Conservation (phyloP, 2,329 filamentous ascomycete genomes). For the Cryphonectria parasitica region DNA sequence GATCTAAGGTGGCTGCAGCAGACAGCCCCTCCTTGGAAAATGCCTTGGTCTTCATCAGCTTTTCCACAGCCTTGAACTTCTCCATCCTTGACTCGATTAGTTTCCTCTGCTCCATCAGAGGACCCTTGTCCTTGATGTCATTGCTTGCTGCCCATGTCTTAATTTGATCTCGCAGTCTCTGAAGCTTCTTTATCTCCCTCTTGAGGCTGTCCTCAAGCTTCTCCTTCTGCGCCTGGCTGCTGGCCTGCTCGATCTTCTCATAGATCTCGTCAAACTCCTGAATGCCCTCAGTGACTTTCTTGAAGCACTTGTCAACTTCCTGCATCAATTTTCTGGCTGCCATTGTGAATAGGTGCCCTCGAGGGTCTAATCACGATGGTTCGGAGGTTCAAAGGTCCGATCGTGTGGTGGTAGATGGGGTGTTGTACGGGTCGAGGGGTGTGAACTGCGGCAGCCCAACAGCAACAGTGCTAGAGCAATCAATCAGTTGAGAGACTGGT, state of each 20-base stretch:
- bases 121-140: conserved; percentile 99
- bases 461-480: neutral
- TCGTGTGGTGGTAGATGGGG: neutral
- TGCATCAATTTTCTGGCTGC: conserved; percentile 94
- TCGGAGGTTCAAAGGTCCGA: neutral
- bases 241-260: conserved; percentile 94
- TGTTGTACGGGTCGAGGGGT: neutral
- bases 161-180: conserved; percentile 96
- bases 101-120: conserved; percentile 89
- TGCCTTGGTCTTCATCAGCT: conserved; percentile 99
- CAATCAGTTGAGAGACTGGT: neutral
- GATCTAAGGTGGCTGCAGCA: conserved; percentile 89
- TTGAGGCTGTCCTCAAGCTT: conserved; percentile 98
- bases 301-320: conserved; percentile 99
- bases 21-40: conserved; percentile 98
- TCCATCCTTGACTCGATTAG: conserved; percentile 99
- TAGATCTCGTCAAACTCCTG: conserved; percentile 92
- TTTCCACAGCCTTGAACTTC: conserved; percentile 99
- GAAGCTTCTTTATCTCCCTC: conserved; percentile 99
- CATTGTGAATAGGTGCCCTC: conserved; percentile 61
- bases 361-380: conserved; percentile 6
- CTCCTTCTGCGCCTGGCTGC: conserved; percentile 93
- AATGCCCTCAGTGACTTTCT: conserved; percentile 94
- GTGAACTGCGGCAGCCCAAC: neutral
- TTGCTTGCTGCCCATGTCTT: conserved; percentile 99